Evolutionary conservation across 2,329 filamentous ascomycete species (phyloP).

Genomic region (Pyrenophora teres): DNA sequence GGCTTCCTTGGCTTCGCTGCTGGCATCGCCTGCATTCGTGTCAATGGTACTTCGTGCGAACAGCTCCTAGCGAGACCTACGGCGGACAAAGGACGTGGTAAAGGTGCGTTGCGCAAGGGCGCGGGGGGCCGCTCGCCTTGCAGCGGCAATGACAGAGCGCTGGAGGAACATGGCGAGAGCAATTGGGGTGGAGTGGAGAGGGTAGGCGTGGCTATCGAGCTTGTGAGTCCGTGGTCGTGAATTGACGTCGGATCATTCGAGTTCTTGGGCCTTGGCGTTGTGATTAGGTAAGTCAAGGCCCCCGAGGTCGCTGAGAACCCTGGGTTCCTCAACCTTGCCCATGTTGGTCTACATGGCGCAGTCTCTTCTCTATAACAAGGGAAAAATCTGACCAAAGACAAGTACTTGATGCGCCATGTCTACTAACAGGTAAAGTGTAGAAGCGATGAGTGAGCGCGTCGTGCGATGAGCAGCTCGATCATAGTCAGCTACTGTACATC

Average conservation of each 20-base stretch:
- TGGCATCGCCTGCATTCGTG: conserved; percentile 34
- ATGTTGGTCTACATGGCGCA: no score
- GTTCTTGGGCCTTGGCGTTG: conserved; percentile 25
- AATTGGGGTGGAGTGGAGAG: conserved; percentile 47
- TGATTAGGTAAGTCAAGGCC: conserved; percentile 20
- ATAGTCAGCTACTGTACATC: not conserved
- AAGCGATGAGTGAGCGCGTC: no score
- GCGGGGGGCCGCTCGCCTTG: conserved; percentile 51
- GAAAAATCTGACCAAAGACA: no score
- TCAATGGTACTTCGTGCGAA: conserved; percentile 42
- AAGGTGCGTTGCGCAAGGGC: conserved; percentile 53
- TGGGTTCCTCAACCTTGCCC: no score
- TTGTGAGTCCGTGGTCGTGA: conserved; percentile 29
- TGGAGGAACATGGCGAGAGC: conserved; percentile 54
- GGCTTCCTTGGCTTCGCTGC: conserved; percentile 7
- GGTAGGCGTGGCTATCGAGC: conserved; percentile 34
- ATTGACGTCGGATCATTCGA: conserved; percentile 33
- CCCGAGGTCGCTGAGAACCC: no score
- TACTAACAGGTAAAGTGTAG: no score
- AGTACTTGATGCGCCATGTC: no score
- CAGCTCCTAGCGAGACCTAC: conserved; percentile 48
- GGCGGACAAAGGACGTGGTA: conserved; percentile 52
- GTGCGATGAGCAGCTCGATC: no score
- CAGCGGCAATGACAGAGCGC: conserved; percentile 55
- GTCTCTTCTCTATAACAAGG: no score